Base-by-base conservation (phyloP, 1,284 basidiomycete genomes). In the Cutaneotrichosporon cyanovorans region DNA sequence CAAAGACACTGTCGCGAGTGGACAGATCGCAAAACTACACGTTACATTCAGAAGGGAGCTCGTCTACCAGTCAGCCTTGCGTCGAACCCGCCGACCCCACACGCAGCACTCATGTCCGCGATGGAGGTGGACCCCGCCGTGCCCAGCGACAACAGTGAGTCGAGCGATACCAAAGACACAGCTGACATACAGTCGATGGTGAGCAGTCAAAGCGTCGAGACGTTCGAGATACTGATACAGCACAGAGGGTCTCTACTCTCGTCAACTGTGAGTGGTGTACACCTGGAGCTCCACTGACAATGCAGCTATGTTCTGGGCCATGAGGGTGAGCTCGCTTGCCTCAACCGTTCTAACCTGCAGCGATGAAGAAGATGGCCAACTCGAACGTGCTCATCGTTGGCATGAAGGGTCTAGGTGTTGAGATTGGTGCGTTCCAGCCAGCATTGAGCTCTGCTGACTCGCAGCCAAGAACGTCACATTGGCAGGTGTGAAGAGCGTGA, bases 301-400 rank as follows among this genome's bases (percentile, higher is more conserved):
- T 37, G 25, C 48, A 96, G 91, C 62, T 96, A 96, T 70, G 91
- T 96, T 14, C 81, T 96, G 18, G 91, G 91, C 25, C 89, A 95
- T 72, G 91, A 95, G 80, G 91, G 91, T 89, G 65, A 59, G 73
- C 11, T 37, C 4, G 2, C 9, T 16, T 9, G 3, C n/a, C n/a
- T 7, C 28, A 8, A 10, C 6, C 8, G 32, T 37, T 33, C 39
- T 42, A n/a, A 43, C 47, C 15, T 20, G 21, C 64, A 91, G 93
- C 93, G 37, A 98, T 98, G 95, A 96, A 96, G 78, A 86, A 85
- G 67, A 98, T 99, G 95, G 93, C 95, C 8, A 78, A 80, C 22
- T 97, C 92, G 46, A 95, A 96, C 68, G 87, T 98, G 39, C 81
- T 99, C 53, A 83, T 99, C 58, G 84, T 96, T 37, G 95, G 95